Evolutionary conservation across 495 filamentous ascomycete species (phyloP).

Genomic region (Lasiosphaeriaceae sp.): DNA sequence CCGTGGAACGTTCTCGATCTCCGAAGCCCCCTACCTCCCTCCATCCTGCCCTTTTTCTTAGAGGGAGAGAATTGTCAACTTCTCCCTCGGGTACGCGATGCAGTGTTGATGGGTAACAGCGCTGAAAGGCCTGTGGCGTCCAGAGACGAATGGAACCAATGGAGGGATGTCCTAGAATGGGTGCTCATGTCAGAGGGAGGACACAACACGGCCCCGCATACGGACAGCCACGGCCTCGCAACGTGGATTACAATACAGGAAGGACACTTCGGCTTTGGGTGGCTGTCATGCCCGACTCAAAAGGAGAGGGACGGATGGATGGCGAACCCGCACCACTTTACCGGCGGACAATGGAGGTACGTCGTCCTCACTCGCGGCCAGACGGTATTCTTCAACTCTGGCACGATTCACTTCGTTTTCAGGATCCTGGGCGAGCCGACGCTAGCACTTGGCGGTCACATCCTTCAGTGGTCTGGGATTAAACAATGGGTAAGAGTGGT

Average conservation of each 20-base stretch:
- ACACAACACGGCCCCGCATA: slow-evolving; percentile 14
- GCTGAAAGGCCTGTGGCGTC: slow-evolving; percentile 10
- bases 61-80: too few species aligned
- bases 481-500: slow-evolving; percentile 16
- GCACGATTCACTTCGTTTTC: slow-evolving; percentile 36
- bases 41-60: slow-evolving; percentile 8
- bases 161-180: slow-evolving; percentile 11
- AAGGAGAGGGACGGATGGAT: slow-evolving; percentile 23
- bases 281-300: slow-evolving; percentile 23
- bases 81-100: too few species aligned
- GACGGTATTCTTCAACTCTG: slow-evolving; percentile 31
- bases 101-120: slow-evolving; percentile 1
- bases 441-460: slow-evolving; percentile 18
- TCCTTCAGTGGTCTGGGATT: slow-evolving; percentile 22
- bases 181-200: slow-evolving; percentile 17
- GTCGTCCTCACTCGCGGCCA: slow-evolving; percentile 23
- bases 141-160: slow-evolving; percentile 4
- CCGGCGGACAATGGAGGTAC: slow-evolving; percentile 28
- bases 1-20: neutral
- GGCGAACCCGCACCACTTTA: slow-evolving; percentile 12
- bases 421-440: slow-evolving; percentile 17
- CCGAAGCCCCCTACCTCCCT: neutral
- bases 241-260: slow-evolving; percentile 20
- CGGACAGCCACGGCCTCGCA: slow-evolving; percentile 12
- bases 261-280: slow-evolving; percentile 26